These are phyloP conservation scores for Lathyrus aphaca DNA, from an alignment of 306 rosid genomes.

Conservation along the genomic window DNA sequence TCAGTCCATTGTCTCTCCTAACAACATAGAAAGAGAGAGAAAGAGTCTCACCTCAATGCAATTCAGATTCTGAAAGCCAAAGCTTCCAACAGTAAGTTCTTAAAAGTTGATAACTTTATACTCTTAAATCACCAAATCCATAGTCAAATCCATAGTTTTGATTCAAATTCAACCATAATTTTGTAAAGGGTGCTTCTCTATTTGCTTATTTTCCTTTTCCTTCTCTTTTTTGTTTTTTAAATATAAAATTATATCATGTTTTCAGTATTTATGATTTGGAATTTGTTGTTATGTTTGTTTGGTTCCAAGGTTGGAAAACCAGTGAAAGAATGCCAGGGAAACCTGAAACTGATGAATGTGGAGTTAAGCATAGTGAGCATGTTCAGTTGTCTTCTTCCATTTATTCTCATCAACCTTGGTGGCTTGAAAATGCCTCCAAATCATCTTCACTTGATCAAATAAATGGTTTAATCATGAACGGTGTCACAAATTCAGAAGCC, in stretches of 20 bases:
- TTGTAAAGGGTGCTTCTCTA: constrained; percentile 34
- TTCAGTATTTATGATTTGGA: constrained; percentile 5
- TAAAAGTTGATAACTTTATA: constrained; percentile 22
- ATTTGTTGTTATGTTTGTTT: constrained; percentile 29
- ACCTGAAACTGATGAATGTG: constrained; percentile 54
- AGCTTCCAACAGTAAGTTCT: constrained; percentile 45
- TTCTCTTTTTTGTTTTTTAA: constrained; percentile 33
- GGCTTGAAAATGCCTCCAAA: constrained; percentile 56
- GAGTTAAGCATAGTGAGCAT: constrained; percentile 40
- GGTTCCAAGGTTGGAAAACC: constrained; percentile 43
- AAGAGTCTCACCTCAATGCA: constrained; percentile 52
- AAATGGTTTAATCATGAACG: constrained; percentile 49
- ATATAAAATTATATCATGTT: background rate
- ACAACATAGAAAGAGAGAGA: constrained; percentile 45
- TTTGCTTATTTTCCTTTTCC: constrained; percentile 8
- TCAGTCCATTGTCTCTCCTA: constrained; percentile 56
- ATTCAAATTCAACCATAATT: constrained; percentile 31
- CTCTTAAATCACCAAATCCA: constrained; percentile 20
- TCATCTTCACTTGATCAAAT: constrained; percentile 48
- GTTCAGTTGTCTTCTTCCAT: constrained; percentile 49
- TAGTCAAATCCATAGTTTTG: constrained; percentile 23
- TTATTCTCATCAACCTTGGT: constrained; percentile 68
- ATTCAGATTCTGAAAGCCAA: constrained; percentile 46
- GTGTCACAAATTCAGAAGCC: constrained; percentile 37
- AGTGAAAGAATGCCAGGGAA: constrained; percentile 70